Evolutionary conservation across 768 basidiomycete species (phyloP), one percentile per base, ranked within the genome.

Genomic region (Agaricus bisporus): DNA sequence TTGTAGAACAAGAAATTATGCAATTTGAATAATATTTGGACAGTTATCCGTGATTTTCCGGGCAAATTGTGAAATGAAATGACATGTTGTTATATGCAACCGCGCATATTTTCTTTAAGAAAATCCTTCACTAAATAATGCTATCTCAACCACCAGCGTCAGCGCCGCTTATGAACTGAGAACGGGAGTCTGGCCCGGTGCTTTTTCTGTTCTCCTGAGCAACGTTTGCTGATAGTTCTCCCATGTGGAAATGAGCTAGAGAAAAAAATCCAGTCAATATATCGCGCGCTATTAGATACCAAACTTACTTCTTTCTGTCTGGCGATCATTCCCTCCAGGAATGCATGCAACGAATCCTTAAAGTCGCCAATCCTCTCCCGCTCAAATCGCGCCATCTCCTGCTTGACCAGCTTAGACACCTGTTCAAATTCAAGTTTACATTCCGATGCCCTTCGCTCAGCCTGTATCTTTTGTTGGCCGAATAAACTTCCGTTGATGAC

Each of bases 281-380:
- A 3, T 5, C 0, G 28, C 18, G 57, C 39, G 9, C 28, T 36
- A 20, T 2, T 15, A 32, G 35, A 20, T 56, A 12, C 15, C 9
- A 10, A 12, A 61, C 78, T 51, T 29, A 85, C 85, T 75, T 88
- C 82, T 66, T 86, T 91, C 71, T 99, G 95, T 49, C 85, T 75
- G 4, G 75, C 68, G 46, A 95, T 86, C 87, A 95, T 89, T 5
- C 87, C 90, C 41, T 93, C 88, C 50, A 98, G 71, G 67, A 92
- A 94, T 3, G 77, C 77, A 66, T 91, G 88, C 59, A 99, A 66
- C 2, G 86, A 78, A 41, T 79, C 75, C 68, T 94, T 95, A 69
- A 98, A 97, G 65, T 98, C 95, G 45, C 91, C 88, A 22, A 98
- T 79, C 41, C 95, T 81, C 69, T 97, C 95, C 64, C 84, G 81